Evolutionary conservation across 768 basidiomycete species (phyloP).

Genomic region (Tricholoma saponaceum): DNA sequence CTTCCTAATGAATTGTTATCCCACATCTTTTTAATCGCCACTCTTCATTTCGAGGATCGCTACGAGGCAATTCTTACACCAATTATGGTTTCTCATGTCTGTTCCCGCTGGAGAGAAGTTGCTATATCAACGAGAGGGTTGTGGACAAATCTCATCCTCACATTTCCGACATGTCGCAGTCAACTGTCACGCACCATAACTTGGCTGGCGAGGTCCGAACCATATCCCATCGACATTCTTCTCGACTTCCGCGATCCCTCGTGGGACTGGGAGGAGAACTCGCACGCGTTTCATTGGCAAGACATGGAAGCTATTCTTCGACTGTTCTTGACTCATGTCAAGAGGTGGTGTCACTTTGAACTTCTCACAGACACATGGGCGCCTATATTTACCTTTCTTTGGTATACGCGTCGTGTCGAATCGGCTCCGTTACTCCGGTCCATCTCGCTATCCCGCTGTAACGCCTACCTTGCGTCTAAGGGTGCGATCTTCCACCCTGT

Average conservation of each 20-base stretch:
- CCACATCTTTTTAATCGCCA: conserved; percentile 27
- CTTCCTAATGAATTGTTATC: conserved; percentile 36
- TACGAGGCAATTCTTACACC: conserved; percentile 23
- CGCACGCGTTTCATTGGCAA: conserved; percentile 37
- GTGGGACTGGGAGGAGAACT: conserved; percentile 53
- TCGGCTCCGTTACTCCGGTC: conserved; percentile 33
- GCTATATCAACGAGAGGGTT: conserved; percentile 39
- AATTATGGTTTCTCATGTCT: conserved; percentile 43
- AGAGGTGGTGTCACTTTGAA: conserved; percentile 44
- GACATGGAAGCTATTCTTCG: conserved; percentile 44
- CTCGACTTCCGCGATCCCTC: conserved; percentile 56
- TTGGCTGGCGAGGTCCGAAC: conserved; percentile 42
- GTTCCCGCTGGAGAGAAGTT: conserved; percentile 45
- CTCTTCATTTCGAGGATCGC: conserved; percentile 21
- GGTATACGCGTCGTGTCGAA: conserved; percentile 28
- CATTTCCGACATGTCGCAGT: conserved; percentile 33
- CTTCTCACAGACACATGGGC: conserved; percentile 60
- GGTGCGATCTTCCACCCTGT: conserved; percentile 43
- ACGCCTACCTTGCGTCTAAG: conserved; percentile 47
- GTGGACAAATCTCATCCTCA: conserved; percentile 50
- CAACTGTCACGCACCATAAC: conserved; percentile 33
- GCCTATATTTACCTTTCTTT: conserved; percentile 51
- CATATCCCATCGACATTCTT: conserved; percentile 43
- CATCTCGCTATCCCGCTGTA: conserved; percentile 50
- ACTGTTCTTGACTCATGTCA: conserved; percentile 39